Evolutionary conservation across 148 eudicot species (phyloP), one percentile per base, ranked within the genome.

Genomic region (Dianthus caryophyllus): DNA sequence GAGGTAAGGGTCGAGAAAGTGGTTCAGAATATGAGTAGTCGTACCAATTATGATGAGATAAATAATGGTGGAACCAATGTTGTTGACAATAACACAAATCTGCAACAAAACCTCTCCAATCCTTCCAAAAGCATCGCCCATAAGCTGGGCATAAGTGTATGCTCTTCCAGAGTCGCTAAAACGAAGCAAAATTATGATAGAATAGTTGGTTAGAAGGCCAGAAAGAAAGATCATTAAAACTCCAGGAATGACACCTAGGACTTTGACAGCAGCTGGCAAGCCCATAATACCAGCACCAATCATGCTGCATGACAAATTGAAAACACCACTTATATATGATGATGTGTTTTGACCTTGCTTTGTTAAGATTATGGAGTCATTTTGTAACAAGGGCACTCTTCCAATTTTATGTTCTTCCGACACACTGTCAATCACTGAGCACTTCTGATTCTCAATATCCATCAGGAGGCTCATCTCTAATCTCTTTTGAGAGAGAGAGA

Each of bases 281-380:
- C 90, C 83, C 97, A 91, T 91, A 60, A 91, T 86, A 64, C 97
- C 97, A 15, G 97, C 97, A 67, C 97, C 97, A 38, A 91, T 79
- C 49, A 86, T 79, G 24, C 96, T 88, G n/a, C 91, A 83, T 0
- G 92, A 80, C 36, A 91, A 75, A 72, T 91, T 91, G 65, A 88
- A 86, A 30, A 91, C 96, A 25, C 92, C 87, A 64, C 90, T 91
- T 21, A 84, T 75, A 69, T 76, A 84, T 2, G 96, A 89, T 57
- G 84, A 84, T 53, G 87, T 89, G 53, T 80, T 72, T 22, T 74
- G 71, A 71, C 71, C 81, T 70, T 61, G 20, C 53, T 17, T 72
- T 78, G 70, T 81, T 80, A 69, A 74, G 74, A 77, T 67, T 22
- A 79, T 78, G 49, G 87, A 89, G 75, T 78, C 76, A 10, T 13